Conservation (phyloP, 2,329 filamentous ascomycete species). For the Spiromastix sp. region DNA sequence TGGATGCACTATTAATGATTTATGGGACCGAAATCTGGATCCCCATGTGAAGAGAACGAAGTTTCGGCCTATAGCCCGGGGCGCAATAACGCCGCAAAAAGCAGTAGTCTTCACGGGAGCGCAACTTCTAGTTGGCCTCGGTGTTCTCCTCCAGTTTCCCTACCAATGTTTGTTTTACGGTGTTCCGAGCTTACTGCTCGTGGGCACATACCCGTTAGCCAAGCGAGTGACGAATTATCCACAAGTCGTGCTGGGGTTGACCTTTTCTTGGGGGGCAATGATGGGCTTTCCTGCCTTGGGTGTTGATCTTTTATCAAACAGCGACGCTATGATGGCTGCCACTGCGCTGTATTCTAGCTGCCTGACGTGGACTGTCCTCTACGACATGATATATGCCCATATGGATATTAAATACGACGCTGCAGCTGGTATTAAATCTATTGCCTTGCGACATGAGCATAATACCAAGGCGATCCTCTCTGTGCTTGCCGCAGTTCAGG, state of each 20-base stretch:
- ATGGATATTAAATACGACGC: slow-evolving; percentile 43
- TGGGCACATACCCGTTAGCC: slow-evolving; percentile 40
- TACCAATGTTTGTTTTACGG: slow-evolving; percentile 33
- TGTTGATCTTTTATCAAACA: slow-evolving; percentile 33
- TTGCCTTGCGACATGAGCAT: slow-evolving; percentile 39
- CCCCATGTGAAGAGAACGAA: slow-evolving; percentile 41
- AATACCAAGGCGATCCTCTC: slow-evolving; percentile 36
- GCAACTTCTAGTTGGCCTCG: slow-evolving; percentile 32
- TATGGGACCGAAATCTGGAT: slow-evolving; percentile 45
- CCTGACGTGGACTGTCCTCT: slow-evolving; percentile 39
- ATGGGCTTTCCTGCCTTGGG: slow-evolving; percentile 39
- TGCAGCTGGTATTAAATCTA: slow-evolving; percentile 41
- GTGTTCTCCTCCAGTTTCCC: slow-evolving; percentile 34
- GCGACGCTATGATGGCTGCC: slow-evolving; percentile 26
- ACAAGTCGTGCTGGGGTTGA: slow-evolving; percentile 41
- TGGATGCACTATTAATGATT: slow-evolving; percentile 47
- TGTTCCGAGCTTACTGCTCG: slow-evolving; percentile 33
- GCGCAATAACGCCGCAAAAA: slow-evolving; percentile 37
- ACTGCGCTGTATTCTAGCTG: slow-evolving; percentile 37
- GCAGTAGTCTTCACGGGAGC: slow-evolving; percentile 35
- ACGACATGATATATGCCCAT: slow-evolving; percentile 43
- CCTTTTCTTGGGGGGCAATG: slow-evolving; percentile 42
- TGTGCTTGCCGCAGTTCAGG: slow-evolving; percentile 30
- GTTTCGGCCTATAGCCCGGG: slow-evolving; percentile 41
- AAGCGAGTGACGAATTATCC: slow-evolving; percentile 46